phyloP scores from a whole-genome alignment of 495 filamentous ascomycete genomes.

The Lasiosphaeria hispida region DNA sequence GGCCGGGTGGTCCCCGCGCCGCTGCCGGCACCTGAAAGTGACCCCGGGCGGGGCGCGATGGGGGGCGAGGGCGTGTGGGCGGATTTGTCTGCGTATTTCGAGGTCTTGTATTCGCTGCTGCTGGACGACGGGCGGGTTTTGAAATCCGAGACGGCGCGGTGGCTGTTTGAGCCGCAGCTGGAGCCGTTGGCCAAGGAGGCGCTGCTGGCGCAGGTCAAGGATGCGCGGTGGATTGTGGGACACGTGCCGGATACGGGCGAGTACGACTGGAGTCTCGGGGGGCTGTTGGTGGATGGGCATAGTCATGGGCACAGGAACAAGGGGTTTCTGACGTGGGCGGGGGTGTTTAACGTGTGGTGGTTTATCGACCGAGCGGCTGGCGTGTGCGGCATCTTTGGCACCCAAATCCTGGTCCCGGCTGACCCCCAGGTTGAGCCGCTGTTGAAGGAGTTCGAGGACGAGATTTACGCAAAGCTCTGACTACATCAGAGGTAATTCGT shows the following conservation, averaged over 20 bases:
- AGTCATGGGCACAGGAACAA: conserved; percentile 23
- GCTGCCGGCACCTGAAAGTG: background rate
- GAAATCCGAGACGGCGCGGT: conserved; percentile 19
- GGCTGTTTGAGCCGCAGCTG: conserved; percentile 34
- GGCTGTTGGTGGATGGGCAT: conserved; percentile 29
- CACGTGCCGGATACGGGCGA: conserved; percentile 22
- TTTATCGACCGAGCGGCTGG: conserved; percentile 36
- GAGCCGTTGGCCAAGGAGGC: conserved; percentile 16
- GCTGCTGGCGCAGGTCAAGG: conserved; percentile 18
- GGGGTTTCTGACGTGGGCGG: conserved; percentile 38
- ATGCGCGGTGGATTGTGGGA: conserved; percentile 27
- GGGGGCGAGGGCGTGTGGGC: conserved; percentile 36
- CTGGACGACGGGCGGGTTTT: conserved; percentile 34
- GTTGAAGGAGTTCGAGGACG: conserved; percentile 33
- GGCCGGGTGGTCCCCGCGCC: conserved; percentile 14
- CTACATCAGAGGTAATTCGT: background rate
- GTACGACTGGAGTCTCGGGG: conserved; percentile 35
- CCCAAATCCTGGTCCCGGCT: conserved; percentile 25
- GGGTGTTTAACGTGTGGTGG: conserved; percentile 33
- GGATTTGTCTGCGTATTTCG: conserved; percentile 27
- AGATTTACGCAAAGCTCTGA: conserved; percentile 26
- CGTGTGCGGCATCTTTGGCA: conserved; percentile 34
- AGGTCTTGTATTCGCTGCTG: conserved; percentile 29
- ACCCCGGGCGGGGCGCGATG: conserved; percentile 8
- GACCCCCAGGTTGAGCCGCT: conserved; percentile 25